These are phyloP conservation scores for Aspergillus tamarii DNA, from an alignment of 2,329 filamentous ascomycete genomes.

Conservation along the genomic window DNA sequence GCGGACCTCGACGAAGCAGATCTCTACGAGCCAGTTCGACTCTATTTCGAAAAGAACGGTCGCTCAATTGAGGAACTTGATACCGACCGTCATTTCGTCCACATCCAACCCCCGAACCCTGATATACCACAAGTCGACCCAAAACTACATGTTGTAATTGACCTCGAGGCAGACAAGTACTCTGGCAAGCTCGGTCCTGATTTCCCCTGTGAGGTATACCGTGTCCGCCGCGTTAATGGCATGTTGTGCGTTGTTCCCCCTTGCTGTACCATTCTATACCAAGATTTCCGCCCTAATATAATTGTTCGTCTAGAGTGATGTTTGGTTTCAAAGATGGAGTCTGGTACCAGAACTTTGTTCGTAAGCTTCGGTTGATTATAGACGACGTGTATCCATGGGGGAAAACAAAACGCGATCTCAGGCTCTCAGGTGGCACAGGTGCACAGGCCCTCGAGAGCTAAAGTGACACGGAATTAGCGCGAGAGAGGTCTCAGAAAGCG, in stretches of 20 bases:
- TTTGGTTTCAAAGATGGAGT: background rate
- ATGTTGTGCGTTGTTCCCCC: background rate
- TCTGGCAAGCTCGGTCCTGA: background rate
- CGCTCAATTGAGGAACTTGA: background rate
- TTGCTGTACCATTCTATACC: background rate
- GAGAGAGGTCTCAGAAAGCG: background rate
- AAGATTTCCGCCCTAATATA: background rate
- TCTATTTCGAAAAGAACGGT: background rate
- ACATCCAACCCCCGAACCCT: background rate
- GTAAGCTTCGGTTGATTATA: background rate
- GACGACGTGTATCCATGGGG: conserved; percentile 9
- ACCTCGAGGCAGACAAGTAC: background rate
- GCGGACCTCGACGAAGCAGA: background rate
- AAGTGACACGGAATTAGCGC: background rate
- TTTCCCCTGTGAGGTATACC: conserved; percentile 6
- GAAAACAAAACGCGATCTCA: background rate
- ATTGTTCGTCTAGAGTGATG: background rate
- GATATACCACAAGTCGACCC: conserved; percentile 5
- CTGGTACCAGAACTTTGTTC: background rate
- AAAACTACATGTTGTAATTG: conserved; percentile 4
- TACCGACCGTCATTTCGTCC: background rate
- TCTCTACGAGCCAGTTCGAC: background rate
- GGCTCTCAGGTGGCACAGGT: background rate
- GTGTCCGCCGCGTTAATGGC: background rate
- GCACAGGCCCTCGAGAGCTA: background rate